A percentile compares a stretch with the other conserved stretches of the same genome.
Conservation (phyloP, 139 green algal genomes). For the Parachlorella kessleri region DNA sequence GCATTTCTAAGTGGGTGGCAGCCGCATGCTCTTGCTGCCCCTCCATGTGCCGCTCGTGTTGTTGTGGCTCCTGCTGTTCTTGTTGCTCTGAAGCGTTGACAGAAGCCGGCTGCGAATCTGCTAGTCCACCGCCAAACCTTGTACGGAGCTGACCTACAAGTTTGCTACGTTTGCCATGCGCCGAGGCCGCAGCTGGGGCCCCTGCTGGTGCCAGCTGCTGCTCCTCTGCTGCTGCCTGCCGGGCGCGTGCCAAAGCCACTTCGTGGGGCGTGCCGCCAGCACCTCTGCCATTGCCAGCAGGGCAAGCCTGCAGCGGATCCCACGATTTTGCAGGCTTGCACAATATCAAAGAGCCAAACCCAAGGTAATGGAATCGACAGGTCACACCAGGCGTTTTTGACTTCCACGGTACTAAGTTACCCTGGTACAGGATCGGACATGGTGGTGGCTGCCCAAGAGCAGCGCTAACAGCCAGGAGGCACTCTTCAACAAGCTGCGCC, state of each 20-base stretch:
- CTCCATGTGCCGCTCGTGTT: no score
- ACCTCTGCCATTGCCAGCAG: constrained; percentile 18
- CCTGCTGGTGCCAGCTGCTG: constrained; percentile 6
- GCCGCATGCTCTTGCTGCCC: not conserved
- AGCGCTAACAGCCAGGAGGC: no score
- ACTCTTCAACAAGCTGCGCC: no score
- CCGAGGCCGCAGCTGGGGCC: not conserved
- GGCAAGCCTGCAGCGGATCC: not conserved
- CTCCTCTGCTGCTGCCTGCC: constrained; percentile 34
- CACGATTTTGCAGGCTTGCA: not conserved
- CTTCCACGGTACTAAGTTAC: no score
- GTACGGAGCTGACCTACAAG: no score
- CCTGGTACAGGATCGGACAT: no score
- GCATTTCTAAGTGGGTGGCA: not conserved
- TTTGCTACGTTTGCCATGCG: not conserved
- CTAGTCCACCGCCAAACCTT: no score
- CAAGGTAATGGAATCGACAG: no score
- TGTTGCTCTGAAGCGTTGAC: not conserved
- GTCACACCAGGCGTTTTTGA: no score
- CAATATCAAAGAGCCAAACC: no score
- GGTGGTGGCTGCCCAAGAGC: no score
- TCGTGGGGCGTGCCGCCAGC: constrained; percentile 47
- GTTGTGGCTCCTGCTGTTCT: not conserved
- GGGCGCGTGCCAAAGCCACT: constrained; percentile 44
- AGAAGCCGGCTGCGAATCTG: not conserved